phyloP scores from a whole-genome alignment of 371 early-diverging fungal genomes.

The Apophysomyces elegans region DNA sequence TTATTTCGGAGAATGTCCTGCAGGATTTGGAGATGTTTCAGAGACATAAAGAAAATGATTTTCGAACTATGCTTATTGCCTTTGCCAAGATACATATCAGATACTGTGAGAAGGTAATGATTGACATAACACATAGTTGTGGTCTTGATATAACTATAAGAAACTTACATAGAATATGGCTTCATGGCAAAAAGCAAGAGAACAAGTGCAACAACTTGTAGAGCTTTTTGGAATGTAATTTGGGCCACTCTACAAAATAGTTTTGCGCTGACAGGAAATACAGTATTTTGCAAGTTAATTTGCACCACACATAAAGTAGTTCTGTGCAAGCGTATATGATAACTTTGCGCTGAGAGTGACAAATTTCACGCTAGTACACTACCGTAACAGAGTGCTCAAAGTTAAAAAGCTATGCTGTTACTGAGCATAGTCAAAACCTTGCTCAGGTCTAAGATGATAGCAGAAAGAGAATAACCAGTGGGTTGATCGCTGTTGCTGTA shows the following conservation, averaged over 20 bases:
- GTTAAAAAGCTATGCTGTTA: too few relatives aligned
- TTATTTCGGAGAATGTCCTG: conserved; percentile 75
- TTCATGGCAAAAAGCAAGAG: conserved; percentile 28
- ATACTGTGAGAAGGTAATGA: conserved; percentile 71
- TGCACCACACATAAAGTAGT: too few relatives aligned
- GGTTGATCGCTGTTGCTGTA: too few relatives aligned
- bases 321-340: too few relatives aligned
- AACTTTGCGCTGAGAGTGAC: too few relatives aligned
- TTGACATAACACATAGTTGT: neutral
- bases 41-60: conserved; percentile 76
- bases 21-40: conserved; percentile 87
- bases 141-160: neutral
- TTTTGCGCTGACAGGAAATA: neutral
- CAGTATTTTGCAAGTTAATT: too few relatives aligned
- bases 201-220: conserved; percentile 17
- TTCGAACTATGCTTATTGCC: conserved; percentile 72
- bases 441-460: too few relatives aligned
- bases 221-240: neutral
- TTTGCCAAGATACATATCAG: conserved; percentile 79
- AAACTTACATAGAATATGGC: conserved; percentile 24
- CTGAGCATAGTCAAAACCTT: too few relatives aligned
- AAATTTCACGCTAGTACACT: too few relatives aligned
- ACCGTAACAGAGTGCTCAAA: too few relatives aligned
- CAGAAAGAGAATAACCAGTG: too few relatives aligned
- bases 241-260: neutral